A percentile compares a stretch with the other conserved stretches of the same genome.
These are phyloP conservation scores for Beauveria sp. DNA, from an alignment of 2,329 filamentous ascomycete genomes.

Conservation along the genomic window DNA sequence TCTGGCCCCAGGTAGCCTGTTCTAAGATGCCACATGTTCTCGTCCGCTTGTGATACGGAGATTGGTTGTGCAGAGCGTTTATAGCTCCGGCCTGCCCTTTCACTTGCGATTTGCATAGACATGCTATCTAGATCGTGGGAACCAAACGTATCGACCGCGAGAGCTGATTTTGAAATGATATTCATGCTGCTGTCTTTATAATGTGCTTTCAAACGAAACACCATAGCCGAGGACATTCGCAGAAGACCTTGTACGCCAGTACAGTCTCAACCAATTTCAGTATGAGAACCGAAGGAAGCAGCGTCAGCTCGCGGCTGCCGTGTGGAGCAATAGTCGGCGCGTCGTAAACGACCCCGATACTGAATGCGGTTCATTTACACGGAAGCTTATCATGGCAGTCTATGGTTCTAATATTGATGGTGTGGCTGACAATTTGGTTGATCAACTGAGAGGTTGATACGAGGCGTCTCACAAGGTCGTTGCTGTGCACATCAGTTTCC, in stretches of 20 bases:
- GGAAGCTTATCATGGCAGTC: constrained; percentile 32
- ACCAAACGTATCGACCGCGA: too few relatives aligned
- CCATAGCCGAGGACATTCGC: constrained; percentile 18
- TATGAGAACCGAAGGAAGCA: constrained; percentile 35
- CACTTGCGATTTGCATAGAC: too few relatives aligned
- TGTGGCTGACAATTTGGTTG: constrained; percentile 27
- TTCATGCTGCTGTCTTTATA: constrained; percentile 22
- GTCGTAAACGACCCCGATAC: constrained; percentile 36
- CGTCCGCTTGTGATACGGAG: too few relatives aligned
- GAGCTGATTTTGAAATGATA: neutral
- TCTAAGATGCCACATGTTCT: too few relatives aligned
- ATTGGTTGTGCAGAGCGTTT: too few relatives aligned
- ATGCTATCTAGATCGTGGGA: too few relatives aligned
- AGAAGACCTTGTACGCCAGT: constrained; percentile 32
- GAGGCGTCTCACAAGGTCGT: neutral
- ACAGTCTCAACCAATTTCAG: constrained; percentile 39
- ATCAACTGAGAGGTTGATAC: constrained; percentile 22
- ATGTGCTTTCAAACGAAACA: constrained; percentile 18
- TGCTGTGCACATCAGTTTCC: too few relatives aligned
- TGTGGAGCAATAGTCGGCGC: constrained; percentile 30
- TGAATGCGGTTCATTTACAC: constrained; percentile 38
- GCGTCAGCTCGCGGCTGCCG: constrained; percentile 23
- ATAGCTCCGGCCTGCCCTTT: too few relatives aligned
- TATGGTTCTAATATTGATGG: constrained; percentile 31
- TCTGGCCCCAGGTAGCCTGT: too few relatives aligned